Conservation (phyloP, 163 green algal genomes). For the Scenedesmus sp. region DNA sequence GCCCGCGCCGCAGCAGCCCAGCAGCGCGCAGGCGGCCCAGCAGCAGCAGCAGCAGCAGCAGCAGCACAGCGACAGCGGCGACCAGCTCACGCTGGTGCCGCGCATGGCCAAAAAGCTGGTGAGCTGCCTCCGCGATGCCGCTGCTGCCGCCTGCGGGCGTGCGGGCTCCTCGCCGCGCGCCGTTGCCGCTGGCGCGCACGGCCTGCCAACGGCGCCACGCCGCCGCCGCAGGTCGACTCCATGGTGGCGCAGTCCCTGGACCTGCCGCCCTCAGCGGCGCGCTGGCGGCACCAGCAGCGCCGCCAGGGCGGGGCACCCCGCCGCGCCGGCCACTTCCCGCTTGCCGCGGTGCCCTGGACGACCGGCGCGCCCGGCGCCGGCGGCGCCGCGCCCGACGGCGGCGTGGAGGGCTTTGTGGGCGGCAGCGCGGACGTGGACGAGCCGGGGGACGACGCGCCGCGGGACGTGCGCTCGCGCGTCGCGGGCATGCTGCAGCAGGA, state of each 20-base stretch:
- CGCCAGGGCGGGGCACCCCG: not conserved
- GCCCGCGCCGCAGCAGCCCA: not conserved
- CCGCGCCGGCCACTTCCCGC: conserved; percentile 30
- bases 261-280: conserved; percentile 70
- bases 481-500: conserved; percentile 62
- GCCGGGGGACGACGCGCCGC: not conserved
- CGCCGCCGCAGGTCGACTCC: conserved; percentile 60
- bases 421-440: conserved; percentile 3
- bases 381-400: not conserved
- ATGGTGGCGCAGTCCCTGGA: conserved; percentile 82
- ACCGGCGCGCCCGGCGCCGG: not conserved
- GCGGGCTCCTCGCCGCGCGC: too few species aligned
- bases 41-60: conserved; percentile 36
- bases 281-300: conserved; percentile 64
- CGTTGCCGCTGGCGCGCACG: too few species aligned
- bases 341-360: conserved; percentile 17
- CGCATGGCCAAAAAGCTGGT: conserved; percentile 32
- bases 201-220: not conserved
- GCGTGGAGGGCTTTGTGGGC: conserved; percentile 19
- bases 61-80: not conserved
- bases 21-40: too few species aligned
- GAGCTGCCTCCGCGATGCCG: not conserved
- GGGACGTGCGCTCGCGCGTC: conserved; percentile 46
- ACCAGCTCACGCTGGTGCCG: conserved; percentile 20
- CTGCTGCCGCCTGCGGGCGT: not conserved